phyloP scores from a whole-genome alignment of 352 stramenopile species.

The Achlya hypogyna region DNA sequence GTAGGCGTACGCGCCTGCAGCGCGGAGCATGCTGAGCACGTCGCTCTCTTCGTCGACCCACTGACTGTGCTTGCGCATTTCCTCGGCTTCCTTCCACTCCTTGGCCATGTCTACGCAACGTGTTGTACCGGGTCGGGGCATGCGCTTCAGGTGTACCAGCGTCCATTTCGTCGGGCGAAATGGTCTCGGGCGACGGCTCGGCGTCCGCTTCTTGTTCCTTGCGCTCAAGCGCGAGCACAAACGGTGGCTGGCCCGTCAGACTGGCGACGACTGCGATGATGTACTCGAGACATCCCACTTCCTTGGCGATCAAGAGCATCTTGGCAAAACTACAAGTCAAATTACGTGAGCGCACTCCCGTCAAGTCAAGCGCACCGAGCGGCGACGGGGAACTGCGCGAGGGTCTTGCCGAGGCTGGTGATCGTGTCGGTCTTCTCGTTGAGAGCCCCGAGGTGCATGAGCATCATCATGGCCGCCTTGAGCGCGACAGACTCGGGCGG shows the following conservation, averaged over 20 bases:
- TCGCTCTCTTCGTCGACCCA: constrained; percentile 79
- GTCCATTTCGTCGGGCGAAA: constrained; percentile 9
- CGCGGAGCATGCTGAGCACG: constrained; percentile 64
- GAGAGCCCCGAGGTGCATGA: constrained; percentile 64
- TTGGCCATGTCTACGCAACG: constrained; percentile 42
- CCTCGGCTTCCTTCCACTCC: constrained; percentile 62
- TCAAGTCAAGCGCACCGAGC: constrained; percentile 25
- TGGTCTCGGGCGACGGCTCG: constrained; percentile 23
- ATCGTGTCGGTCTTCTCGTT: constrained; percentile 8
- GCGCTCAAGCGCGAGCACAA: constrained; percentile 52
- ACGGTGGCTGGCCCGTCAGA: constrained; percentile 64
- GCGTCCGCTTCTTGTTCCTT: constrained; percentile 27
- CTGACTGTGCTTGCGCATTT: constrained; percentile 57
- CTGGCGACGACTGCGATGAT: constrained; percentile 71
- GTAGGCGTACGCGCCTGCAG: constrained; percentile 68
- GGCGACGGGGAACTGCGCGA: constrained; percentile 82
- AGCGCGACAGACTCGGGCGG: constrained; percentile 84
- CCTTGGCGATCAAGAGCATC: constrained; percentile 80
- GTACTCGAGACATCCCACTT: constrained; percentile 64
- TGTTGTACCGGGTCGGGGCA: too few species aligned
- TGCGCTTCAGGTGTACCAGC: too few species aligned
- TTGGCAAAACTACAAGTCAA: constrained; percentile 52
- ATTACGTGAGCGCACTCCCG: neutral
- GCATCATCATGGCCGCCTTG: constrained; percentile 70
- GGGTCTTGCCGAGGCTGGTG: constrained; percentile 46